A percentile compares a stretch with the other conserved stretches of the same genome.
Evolutionary conservation across 2,329 filamentous ascomycete species (phyloP).

Genomic region (Fusarium compactum): DNA sequence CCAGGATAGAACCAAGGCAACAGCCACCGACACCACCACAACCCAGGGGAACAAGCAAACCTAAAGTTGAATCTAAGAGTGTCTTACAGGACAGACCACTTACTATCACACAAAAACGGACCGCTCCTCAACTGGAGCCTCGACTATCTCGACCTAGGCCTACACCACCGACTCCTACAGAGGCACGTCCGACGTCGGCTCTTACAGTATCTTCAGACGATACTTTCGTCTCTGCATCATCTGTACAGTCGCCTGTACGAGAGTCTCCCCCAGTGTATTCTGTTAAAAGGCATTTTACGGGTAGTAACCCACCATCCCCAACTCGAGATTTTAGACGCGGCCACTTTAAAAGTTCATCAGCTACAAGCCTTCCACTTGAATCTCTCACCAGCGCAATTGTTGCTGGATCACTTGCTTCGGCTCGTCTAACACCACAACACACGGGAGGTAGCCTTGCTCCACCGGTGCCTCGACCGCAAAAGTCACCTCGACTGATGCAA

Average conservation of each 20-base stretch:
- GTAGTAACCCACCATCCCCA: slow-evolving; percentile 53
- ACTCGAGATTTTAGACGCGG: slow-evolving; percentile 52
- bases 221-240: slow-evolving; percentile 59
- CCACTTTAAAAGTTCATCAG: slow-evolving; percentile 46
- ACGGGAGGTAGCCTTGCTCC: slow-evolving; percentile 53
- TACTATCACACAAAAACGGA: slow-evolving; percentile 24
- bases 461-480: slow-evolving; percentile 58
- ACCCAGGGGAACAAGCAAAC: slow-evolving; percentile 48
- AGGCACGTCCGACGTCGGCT: slow-evolving; percentile 37
- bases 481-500: slow-evolving; percentile 68
- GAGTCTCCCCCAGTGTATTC: slow-evolving; percentile 45
- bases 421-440: slow-evolving; percentile 61
- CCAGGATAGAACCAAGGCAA: slow-evolving; percentile 27
- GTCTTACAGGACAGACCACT: slow-evolving; percentile 12
- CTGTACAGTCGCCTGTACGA: slow-evolving; percentile 50
- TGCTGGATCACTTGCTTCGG: slow-evolving; percentile 77
- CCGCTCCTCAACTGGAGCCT: slow-evolving; percentile 23
- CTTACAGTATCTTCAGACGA: slow-evolving; percentile 58
- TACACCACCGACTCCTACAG: slow-evolving; percentile 21
- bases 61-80: slow-evolving; percentile 23
- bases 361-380: slow-evolving; percentile 65
- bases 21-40: slow-evolving; percentile 55
- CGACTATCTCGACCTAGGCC: slow-evolving; percentile 22
- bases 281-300: slow-evolving; percentile 27
- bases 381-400: slow-evolving; percentile 80